A percentile compares a stretch with the other conserved stretches of the same genome.
Conservation (phyloP, 768 basidiomycete genomes). For the Mycena vulgaris region DNA sequence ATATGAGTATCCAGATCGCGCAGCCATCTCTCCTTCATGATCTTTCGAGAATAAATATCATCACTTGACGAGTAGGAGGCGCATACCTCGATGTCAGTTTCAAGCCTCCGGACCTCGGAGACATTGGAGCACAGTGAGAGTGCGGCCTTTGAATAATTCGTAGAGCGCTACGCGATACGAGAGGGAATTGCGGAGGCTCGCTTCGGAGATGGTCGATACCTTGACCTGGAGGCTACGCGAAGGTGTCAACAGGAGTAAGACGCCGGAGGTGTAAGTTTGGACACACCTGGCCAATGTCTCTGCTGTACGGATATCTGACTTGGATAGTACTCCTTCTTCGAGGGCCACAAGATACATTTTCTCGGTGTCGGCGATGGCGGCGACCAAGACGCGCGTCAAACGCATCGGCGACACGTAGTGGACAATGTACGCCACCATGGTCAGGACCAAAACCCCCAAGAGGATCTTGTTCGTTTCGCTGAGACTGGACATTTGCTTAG, state of each 20-base stretch:
- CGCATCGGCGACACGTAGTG: not conserved
- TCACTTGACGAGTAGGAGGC: not conserved
- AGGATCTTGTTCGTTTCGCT: not conserved
- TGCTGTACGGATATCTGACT: not conserved
- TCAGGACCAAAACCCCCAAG: not conserved
- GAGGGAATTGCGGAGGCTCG: slow-evolving; percentile 1
- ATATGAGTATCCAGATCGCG: not conserved
- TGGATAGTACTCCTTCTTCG: not conserved
- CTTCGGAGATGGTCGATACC: not conserved
- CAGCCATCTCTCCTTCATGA: not conserved
- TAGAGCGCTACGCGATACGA: not conserved
- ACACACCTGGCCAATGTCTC: not conserved
- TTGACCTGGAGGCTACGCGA: not conserved
- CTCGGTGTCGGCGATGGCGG: not conserved
- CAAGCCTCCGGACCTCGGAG: not conserved
- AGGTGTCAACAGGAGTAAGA: not conserved
- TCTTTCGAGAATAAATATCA: not conserved
- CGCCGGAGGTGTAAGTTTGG: not conserved
- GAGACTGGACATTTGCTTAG: not conserved
- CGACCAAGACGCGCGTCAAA: not conserved
- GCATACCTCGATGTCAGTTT: not conserved
- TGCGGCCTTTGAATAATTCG: not conserved
- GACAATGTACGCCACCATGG: not conserved
- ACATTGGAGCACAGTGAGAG: not conserved
- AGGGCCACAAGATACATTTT: not conserved